Base-by-base conservation (phyloP, 768 basidiomycete species). In the Chlorophyllum brunneum region DNA sequence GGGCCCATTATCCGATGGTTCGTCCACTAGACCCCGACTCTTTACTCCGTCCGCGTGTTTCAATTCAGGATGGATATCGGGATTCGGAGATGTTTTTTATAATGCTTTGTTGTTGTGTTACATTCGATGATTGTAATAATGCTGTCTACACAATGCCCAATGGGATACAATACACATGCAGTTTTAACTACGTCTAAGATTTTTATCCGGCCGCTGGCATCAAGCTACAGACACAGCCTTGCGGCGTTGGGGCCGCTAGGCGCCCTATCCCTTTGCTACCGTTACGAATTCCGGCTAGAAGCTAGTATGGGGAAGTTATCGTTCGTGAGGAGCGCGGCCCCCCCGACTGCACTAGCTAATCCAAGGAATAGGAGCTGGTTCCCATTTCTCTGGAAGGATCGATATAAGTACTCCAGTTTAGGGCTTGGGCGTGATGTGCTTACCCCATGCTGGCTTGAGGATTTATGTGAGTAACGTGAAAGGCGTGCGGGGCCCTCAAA, bases 401-500 rank as follows among this genome's bases (percentile, higher is more conserved):
- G 8, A 22, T 39, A 15, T 41, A 18, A 46, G 33, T 16, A 44
- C 33, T 43, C 18, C 27, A n/a, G 31, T 38, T 4, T 29, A 2
- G 6, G 13, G n/a, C 10, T 10, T 5, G n/a, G 18, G 8, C 9
- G 9, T 18, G 20, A 16, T 23, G 4, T 11, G 49, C 64, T 48
- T 15, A 61, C 63, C 55, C 56, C 36, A 47, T 55, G 58, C 27
- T 53, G 56, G 16, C 55, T 46, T 23, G 60, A 56, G 9, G 63
- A 48, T 45, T 59, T 56, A 46, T 66, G 64, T 20, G 63, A 60
- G 52, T 65, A 67, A 22, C 63, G 59, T 22, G 63, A 60, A 16
- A 66, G 59, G 13, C 70, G 66, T 4, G 78, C 76, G 15, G 78
- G 78, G 2, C 77, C 77, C 23, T 78, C 76, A 53, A 78, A 79